Percentiles rank a stretch among this genome's conserved stretches.
phyloP scores from a whole-genome alignment of 805 yeast genomes.

The Saturnispora saitoi region DNA sequence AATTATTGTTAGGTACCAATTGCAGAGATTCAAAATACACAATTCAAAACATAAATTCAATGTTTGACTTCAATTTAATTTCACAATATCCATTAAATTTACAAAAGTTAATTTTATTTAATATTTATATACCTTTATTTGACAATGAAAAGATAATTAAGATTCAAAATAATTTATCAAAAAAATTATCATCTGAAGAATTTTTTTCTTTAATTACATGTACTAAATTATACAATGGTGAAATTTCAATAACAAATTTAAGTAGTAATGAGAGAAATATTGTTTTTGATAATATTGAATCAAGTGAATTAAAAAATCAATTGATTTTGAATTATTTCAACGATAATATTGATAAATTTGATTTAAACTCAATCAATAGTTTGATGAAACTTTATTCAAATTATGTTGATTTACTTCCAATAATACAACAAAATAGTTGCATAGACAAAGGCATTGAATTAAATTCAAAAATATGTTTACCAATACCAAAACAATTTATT shows the following conservation, averaged over 20 bases:
- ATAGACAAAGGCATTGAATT: neutral
- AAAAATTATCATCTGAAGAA: neutral
- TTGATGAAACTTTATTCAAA: neutral
- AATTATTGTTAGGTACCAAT: neutral
- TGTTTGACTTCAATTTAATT: neutral
- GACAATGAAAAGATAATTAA: neutral
- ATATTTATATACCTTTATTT: constrained; percentile 1
- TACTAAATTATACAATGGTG: neutral
- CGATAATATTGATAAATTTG: neutral
- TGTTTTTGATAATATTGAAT: neutral
- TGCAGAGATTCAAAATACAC: neutral
- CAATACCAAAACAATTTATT: neutral
- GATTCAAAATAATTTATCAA: neutral
- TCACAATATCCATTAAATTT: neutral
- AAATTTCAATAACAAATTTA: neutral
- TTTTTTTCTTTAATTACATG: neutral
- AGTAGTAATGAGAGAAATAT: neutral
- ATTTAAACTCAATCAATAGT: neutral
- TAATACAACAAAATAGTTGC: neutral
- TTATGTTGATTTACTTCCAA: neutral
- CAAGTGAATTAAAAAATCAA: neutral
- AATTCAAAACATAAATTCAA: neutral
- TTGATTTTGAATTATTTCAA: neutral
- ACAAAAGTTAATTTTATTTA: constrained; percentile 1
- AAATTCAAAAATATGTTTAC: neutral